Base-by-base conservation (phyloP, 345 rosid genomes). In the Alliaria petiolata region DNA sequence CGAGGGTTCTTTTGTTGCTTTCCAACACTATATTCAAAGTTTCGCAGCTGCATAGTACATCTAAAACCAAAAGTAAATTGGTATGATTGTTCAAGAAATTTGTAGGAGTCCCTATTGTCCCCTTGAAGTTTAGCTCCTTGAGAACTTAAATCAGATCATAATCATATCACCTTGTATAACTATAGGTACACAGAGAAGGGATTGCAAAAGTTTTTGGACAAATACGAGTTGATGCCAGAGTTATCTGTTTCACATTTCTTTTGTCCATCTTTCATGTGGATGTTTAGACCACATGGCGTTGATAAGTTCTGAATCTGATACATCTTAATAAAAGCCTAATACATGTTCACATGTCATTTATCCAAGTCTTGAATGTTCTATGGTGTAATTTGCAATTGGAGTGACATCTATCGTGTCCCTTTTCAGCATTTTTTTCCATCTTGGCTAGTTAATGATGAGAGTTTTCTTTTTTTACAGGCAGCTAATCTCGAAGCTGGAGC, bases 401-500 rank as follows among this genome's bases (percentile, higher is more conserved):
- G 6, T 71, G n/a, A n/a, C n/a, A n/a, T n/a, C n/a, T n/a, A n/a
- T n/a, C n/a, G 2, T 28, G 68, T 19, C 34, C 14, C 39, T 44
- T 35, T 22, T 65, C 52, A 28, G 50, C 10, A 45, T 38, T 47
- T 39, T n/a, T 65, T 17, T 6, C 38, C 38, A n/a, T 5, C 31
- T 51, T 60, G 33, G 63, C 64, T 30, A 40, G 11, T 75, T 13
- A 35, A 45, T 35, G 50, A 60, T 52, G 58, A 1, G 6, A 28
- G 19, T 70, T 31, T 47, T 78, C 19, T 54, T 61, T n/a, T 9
- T 67, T 61, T 31, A 13, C 39, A 95, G 99, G 88, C 93, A 57
- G 89, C 98, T 76, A 91, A 91, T 72, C 76, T 85, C 44, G 97
- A 95, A 80, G 83, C 85, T 76, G 97, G 87, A 75, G 78, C 85